Conservation (phyloP, 768 basidiomycete species). For the Pleurotus ostreatus region DNA sequence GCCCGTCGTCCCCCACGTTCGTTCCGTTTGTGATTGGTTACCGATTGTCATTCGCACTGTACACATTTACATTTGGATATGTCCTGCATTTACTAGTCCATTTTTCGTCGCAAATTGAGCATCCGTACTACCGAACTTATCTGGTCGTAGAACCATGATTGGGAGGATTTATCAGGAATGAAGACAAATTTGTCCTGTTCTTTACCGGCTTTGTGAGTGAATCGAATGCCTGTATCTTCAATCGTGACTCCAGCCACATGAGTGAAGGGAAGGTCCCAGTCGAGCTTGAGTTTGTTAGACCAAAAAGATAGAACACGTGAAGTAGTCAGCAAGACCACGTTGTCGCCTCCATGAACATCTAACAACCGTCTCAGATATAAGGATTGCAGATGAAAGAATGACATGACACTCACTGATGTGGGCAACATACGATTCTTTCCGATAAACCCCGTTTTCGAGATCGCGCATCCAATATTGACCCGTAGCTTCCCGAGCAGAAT, state of each 20-base stretch:
- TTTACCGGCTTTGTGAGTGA: slow-evolving; percentile 74
- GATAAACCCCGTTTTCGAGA: slow-evolving; percentile 82
- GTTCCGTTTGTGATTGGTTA: neutral
- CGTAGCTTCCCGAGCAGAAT: slow-evolving; percentile 82
- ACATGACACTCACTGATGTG: slow-evolving; percentile 69
- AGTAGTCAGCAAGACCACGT: slow-evolving; percentile 75
- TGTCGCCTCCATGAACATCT: slow-evolving; percentile 80
- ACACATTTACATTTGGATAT: slow-evolving; percentile 3
- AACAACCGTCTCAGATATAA: slow-evolving; percentile 5
- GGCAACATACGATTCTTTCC: slow-evolving; percentile 83
- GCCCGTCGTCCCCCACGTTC: neutral
- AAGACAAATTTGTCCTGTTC: slow-evolving; percentile 74
- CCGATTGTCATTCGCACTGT: slow-evolving; percentile 7
- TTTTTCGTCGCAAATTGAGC: slow-evolving; percentile 70
- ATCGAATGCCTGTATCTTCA: slow-evolving; percentile 88
- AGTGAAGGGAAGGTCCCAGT: slow-evolving; percentile 89
- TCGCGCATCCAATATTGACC: slow-evolving; percentile 99
- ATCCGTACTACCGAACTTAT: slow-evolving; percentile 73
- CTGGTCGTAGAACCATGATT: slow-evolving; percentile 79
- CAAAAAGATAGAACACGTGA: slow-evolving; percentile 78
- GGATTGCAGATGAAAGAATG: neutral
- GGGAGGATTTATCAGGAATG: slow-evolving; percentile 70
- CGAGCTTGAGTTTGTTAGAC: slow-evolving; percentile 77
- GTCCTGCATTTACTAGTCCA: slow-evolving; percentile 38
- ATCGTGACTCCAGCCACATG: slow-evolving; percentile 85